Conservation (phyloP, 108 stramenopile species). For the Cyclostephanos tholiformis region DNA sequence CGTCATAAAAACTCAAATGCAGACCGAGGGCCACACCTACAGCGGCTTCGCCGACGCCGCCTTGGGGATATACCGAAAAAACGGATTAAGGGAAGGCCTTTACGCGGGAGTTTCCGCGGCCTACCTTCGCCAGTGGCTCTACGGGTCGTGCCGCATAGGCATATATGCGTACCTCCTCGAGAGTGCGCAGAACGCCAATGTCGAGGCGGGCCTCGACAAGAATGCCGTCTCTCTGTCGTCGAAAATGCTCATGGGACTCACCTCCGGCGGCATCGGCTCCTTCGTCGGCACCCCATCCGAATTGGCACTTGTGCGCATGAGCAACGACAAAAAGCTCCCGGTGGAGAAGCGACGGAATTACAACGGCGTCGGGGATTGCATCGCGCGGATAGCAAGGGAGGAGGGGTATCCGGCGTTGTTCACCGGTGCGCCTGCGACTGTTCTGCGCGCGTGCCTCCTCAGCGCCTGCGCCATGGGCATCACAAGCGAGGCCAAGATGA, state of each 20-base stretch:
- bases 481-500: constrained; percentile 63
- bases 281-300: constrained; percentile 77
- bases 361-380: constrained; percentile 66
- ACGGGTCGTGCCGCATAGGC: constrained; percentile 75
- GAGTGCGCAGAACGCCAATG: constrained; percentile 58
- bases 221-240: constrained; percentile 61
- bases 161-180: constrained; percentile 73
- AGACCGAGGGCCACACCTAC: constrained; percentile 59
- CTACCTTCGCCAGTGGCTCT: constrained; percentile 75
- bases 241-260: constrained; percentile 70
- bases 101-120: constrained; percentile 76
- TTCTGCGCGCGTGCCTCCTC: constrained; percentile 64
- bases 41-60: constrained; percentile 50
- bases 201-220: constrained; percentile 56
- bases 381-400: constrained; percentile 61
- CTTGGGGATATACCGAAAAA: constrained; percentile 40
- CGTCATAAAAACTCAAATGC: constrained; percentile 77
- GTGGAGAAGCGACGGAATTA: constrained; percentile 62
- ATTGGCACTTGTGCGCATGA: constrained; percentile 73
- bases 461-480: constrained; percentile 66
- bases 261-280: constrained; percentile 68
- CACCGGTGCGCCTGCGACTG: constrained; percentile 70
- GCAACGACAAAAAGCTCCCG: constrained; percentile 70
- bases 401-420: constrained; percentile 61
- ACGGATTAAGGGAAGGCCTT: constrained; percentile 55